A percentile compares a stretch with the other conserved stretches of the same genome.
These are phyloP conservation scores for Neoboletus subvelutipes DNA, from an alignment of 768 basidiomycete species.

Conservation along the genomic window DNA sequence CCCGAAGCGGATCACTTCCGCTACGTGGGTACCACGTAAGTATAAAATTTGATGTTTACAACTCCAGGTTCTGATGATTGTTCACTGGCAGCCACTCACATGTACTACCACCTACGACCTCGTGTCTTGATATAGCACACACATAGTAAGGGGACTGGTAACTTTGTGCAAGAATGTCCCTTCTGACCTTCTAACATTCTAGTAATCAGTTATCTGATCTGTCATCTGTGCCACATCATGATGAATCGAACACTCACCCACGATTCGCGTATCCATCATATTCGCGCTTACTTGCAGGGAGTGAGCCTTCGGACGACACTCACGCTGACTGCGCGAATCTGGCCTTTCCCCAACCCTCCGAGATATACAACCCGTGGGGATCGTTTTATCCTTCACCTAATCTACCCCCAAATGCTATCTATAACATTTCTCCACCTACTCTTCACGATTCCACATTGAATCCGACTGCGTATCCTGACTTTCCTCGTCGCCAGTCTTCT, in stretches of 20 bases:
- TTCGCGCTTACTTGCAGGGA: background rate
- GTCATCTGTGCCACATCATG: background rate
- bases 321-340: background rate
- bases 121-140: background rate
- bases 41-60: background rate
- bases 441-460: background rate
- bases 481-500: background rate
- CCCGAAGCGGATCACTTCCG: background rate
- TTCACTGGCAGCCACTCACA: slow-evolving; percentile 3
- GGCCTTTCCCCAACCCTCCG: background rate
- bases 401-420: background rate
- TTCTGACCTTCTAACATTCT: slow-evolving; percentile 1
- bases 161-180: background rate
- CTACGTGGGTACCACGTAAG: slow-evolving; percentile 10
- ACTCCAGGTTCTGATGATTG: slow-evolving; percentile 6
- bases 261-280: background rate
- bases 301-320: background rate
- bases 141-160: slow-evolving; percentile 11
- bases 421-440: background rate
- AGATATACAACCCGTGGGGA: slow-evolving; percentile 9
- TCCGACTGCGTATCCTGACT: background rate
- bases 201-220: slow-evolving; percentile 7
- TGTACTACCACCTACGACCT: background rate
- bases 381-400: background rate
- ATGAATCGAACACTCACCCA: background rate